Conservation (phyloP, 306 rosid genomes). For the Crataegus laevigata region DNA sequence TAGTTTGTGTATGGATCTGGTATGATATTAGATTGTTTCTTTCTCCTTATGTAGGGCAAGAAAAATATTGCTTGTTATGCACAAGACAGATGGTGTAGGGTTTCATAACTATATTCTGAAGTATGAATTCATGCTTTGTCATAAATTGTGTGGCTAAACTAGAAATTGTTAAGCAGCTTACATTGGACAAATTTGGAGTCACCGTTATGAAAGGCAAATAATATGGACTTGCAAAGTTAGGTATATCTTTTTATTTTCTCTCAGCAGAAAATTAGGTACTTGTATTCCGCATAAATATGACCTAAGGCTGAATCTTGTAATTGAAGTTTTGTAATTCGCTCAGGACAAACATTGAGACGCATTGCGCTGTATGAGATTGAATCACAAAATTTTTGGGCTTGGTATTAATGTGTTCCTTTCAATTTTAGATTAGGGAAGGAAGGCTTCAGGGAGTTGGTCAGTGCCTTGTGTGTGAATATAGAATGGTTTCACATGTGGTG, state of each 20-base stretch:
- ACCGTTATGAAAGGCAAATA: background rate
- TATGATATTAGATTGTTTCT: background rate
- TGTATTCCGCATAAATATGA: background rate
- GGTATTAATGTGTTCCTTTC: constrained; percentile 38
- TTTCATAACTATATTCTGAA: background rate
- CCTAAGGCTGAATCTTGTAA: background rate
- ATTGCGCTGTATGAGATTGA: constrained; percentile 17
- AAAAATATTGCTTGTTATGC: background rate
- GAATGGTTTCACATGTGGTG: constrained; percentile 70
- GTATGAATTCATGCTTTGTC: background rate
- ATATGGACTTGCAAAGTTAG: background rate
- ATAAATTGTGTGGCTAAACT: background rate
- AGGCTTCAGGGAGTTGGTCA: constrained; percentile 74
- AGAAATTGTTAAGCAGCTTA: background rate
- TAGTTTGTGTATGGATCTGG: background rate
- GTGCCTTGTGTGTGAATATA: constrained; percentile 72
- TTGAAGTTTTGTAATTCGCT: background rate
- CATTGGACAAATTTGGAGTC: background rate
- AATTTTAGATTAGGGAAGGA: constrained; percentile 54
- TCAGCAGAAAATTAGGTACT: background rate
- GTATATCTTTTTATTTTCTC: background rate
- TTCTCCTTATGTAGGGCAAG: background rate
- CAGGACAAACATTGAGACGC: background rate
- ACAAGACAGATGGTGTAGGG: background rate
- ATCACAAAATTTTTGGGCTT: constrained; percentile 42